Evolutionary conservation across 108 stramenopile genomes (phyloP).

Genomic region (Cyclotella cryptica): DNA sequence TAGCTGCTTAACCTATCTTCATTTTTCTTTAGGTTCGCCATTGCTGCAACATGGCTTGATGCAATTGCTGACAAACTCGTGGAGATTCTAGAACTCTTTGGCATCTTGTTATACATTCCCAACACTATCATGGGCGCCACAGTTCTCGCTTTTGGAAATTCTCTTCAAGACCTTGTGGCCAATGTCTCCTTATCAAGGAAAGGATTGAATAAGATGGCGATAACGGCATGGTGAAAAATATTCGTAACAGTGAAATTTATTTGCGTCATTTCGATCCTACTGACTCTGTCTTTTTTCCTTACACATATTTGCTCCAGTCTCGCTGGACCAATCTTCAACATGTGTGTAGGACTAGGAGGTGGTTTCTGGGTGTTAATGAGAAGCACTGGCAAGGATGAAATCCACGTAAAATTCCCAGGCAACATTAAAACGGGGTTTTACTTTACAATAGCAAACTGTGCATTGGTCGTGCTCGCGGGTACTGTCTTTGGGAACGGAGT

Average conservation of each 20-base stretch:
- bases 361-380: constrained; percentile 68
- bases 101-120: constrained; percentile 83
- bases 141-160: constrained; percentile 96
- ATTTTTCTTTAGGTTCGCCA: constrained; percentile 55
- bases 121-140: constrained; percentile 91
- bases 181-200: constrained; percentile 95
- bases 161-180: constrained; percentile 90
- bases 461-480: constrained; percentile 41
- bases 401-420: constrained; percentile 40
- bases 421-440: constrained; percentile 52
- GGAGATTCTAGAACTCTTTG: constrained; percentile 83
- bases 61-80: constrained; percentile 93
- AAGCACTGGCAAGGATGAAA: constrained; percentile 45
- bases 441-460: constrained; percentile 52
- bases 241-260: not conserved
- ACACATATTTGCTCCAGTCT: constrained; percentile 39
- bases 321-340: constrained; percentile 97
- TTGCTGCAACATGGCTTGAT: constrained; percentile 96
- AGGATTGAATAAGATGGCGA: constrained; percentile 89
- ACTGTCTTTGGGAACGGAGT: constrained; percentile 47
- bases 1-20: not conserved
- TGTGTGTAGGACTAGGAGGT: constrained; percentile 83
- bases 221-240: constrained; percentile 67
- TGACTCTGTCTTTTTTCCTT: not conserved
- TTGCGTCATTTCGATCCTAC: not conserved